Evolutionary conservation across 2,329 filamentous ascomycete genomes (phyloP).

Genomic region (Dothideomycetes sp.): DNA sequence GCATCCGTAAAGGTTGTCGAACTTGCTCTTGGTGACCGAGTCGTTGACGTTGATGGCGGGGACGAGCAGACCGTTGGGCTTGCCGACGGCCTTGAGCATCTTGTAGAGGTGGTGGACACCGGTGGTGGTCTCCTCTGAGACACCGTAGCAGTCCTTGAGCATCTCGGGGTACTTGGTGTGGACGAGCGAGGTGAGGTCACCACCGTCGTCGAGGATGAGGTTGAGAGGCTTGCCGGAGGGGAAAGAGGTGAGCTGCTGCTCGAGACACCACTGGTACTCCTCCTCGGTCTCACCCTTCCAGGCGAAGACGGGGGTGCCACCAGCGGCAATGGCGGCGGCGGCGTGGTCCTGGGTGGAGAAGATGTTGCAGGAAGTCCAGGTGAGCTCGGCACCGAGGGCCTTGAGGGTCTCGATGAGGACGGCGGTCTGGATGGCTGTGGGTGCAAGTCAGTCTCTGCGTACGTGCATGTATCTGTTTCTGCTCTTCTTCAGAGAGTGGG

Average conservation of each 20-base stretch:
- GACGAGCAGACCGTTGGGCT: conserved; percentile 63
- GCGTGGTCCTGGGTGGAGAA: conserved; percentile 99
- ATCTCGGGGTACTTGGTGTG: conserved; percentile 98
- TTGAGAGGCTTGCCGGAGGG: conserved; percentile 94
- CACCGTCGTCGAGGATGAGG: conserved; percentile 97
- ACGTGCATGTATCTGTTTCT: conserved; percentile 11
- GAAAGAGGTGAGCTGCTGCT: conserved; percentile 96
- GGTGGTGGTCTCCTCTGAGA: conserved; percentile 99
- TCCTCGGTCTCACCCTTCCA: conserved; percentile 95
- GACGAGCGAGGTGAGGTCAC: conserved; percentile 90
- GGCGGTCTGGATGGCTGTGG: conserved; percentile 83
- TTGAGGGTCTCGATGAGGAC: conserved; percentile 98
- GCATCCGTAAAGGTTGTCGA: conserved; percentile 99
- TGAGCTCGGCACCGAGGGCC: conserved; percentile 92
- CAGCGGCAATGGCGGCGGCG: conserved; percentile 89
- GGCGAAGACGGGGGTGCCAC: conserved; percentile 78
- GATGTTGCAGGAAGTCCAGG: conserved; percentile 99
- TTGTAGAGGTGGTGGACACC: conserved; percentile 99
- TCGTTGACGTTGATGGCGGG: conserved; percentile 99
- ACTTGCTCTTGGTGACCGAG: conserved; percentile 99
- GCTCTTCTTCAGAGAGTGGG: background rate
- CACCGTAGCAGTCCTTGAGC: conserved; percentile 96
- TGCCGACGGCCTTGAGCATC: conserved; percentile 76
- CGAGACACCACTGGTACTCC: conserved; percentile 99
- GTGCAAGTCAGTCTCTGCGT: no score